phyloP scores from a whole-genome alignment of 2,329 filamentous ascomycete species.

The Dichotomopilus funicola region DNA sequence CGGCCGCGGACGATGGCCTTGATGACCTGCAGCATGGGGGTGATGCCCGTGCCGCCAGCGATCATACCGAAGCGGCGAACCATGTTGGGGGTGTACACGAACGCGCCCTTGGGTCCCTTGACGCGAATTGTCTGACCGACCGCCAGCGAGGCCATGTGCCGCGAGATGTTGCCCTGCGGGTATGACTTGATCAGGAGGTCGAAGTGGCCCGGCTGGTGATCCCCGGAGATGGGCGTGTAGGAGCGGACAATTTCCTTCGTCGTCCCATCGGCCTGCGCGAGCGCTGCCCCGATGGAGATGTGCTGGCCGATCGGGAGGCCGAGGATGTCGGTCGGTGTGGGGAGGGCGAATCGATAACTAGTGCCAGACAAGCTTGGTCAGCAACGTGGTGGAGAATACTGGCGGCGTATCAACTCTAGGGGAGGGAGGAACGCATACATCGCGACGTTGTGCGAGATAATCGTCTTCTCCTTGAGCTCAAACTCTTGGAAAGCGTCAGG shows the following conservation, averaged over 20 bases:
- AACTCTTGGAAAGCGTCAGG: conserved; percentile 86
- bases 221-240: conserved; percentile 86
- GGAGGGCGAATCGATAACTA: conserved; percentile 85
- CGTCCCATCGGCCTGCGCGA: conserved; percentile 60
- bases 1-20: conserved; percentile 82
- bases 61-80: conserved; percentile 96
- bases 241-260: conserved; percentile 82
- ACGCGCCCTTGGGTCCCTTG: conserved; percentile 91
- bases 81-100: conserved; percentile 97
- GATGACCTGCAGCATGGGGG: conserved; percentile 95
- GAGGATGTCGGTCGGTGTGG: conserved; percentile 69
- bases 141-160: conserved; percentile 75
- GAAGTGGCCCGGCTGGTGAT: conserved; percentile 84
- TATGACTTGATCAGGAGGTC: conserved; percentile 98
- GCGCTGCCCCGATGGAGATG: conserved; percentile 84
- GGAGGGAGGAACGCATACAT: conserved; percentile 52
- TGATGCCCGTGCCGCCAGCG: conserved; percentile 94
- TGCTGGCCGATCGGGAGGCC: conserved; percentile 98
- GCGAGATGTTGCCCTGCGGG: conserved; percentile 94
- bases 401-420: too few relatives aligned
- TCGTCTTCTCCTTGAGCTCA: conserved; percentile 86
- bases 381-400: background rate
- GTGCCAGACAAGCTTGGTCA: conserved; percentile 8
- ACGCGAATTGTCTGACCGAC: conserved; percentile 87
- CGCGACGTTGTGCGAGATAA: conserved; percentile 96